phyloP scores from a whole-genome alignment of 805 yeast species.

The Debaryomyces hansenii region DNA sequence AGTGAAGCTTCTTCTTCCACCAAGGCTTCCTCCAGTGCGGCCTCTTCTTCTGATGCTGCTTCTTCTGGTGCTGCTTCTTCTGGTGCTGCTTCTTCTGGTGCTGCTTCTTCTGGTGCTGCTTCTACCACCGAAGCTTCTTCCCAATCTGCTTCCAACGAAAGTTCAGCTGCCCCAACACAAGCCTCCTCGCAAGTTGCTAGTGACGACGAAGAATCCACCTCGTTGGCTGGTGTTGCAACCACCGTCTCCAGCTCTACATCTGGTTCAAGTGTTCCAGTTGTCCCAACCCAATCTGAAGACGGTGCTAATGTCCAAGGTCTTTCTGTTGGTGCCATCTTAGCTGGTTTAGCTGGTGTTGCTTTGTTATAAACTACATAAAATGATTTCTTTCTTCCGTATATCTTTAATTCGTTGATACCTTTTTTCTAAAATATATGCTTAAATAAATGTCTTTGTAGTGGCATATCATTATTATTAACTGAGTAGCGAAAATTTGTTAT shows the following conservation, averaged over 20 bases:
- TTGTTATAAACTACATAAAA: slow-evolving; percentile 17
- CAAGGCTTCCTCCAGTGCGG: slow-evolving; percentile 28
- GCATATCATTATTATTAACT: too few species aligned
- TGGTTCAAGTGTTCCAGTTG: slow-evolving; percentile 23
- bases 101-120: slow-evolving; percentile 15
- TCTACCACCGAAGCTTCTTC: slow-evolving; percentile 17
- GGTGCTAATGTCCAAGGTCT: slow-evolving; percentile 26
- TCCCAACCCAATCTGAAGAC: slow-evolving; percentile 28
- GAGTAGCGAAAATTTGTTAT: too few species aligned
- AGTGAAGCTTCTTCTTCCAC: slow-evolving; percentile 31
- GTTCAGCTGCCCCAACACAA: slow-evolving; percentile 18
- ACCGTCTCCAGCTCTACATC: slow-evolving; percentile 20
- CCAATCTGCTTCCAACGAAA: slow-evolving; percentile 16
- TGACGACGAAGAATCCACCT: slow-evolving; percentile 17
- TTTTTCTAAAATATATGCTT: neutral
- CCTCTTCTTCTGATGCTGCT: slow-evolving; percentile 18
- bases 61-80: slow-evolving; percentile 17
- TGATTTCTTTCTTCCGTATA: neutral
- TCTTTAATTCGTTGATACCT: slow-evolving; percentile 4
- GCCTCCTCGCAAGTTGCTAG: slow-evolving; percentile 18
- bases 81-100: slow-evolving; percentile 12
- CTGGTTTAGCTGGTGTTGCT: slow-evolving; percentile 42
- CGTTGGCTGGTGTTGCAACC: slow-evolving; percentile 19
- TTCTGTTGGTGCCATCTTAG: slow-evolving; percentile 36
- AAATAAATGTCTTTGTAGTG: too few species aligned